Evolutionary conservation across 129 eudicot genomes (phyloP), one percentile per base, ranked within the genome.

Genomic region (Ambrosia artemisiifolia): DNA sequence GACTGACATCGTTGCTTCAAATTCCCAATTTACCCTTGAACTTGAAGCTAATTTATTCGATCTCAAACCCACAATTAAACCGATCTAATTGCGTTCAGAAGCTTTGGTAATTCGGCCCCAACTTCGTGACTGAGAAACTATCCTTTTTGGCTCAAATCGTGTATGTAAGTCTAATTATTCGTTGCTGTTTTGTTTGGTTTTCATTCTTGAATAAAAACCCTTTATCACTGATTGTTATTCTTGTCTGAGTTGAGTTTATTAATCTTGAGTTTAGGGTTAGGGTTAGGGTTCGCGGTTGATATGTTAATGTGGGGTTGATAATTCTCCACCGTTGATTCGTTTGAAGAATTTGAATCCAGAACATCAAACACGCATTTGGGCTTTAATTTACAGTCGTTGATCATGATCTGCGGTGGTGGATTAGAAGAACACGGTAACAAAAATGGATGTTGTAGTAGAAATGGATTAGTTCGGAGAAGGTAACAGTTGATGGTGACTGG

Each of bases 321-420:
- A 8, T 24, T 32, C 64, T 77, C 71, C 7, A 61, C 0, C 3
- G 65, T 70, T n/a, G 76, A 77, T 20, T 50, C 56, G 7, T 84
- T 78, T 0, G 80, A 81, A 4, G 61, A 78, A 24, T 75, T 68
- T 1, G 80, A 74, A 69, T 74, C 61, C 3, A 54, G 11, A 82
- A 88, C 78, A 67, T 90, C 96, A 2, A 90, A 71, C 2, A 81
- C 82, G 61, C 91, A 85, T 51, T 91, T 77, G 0, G 96, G 93
- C 1, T 93, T 87, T 13, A 56, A 40, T 30, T 78, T 63, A 32
- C 48, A 65, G 7, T 33, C 13, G n/a, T 46, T 19, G 28, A 33
- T 17, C 14, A 2, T 33, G 20, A 32, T 63, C 5, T 49, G 9
- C 1, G 75, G 67, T 28, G 55, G 56, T 2, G 76, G 62, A 2